Conservation (phyloP, 371 early-diverging fungal genomes). For the Syncephalis plumigaleata region DNA sequence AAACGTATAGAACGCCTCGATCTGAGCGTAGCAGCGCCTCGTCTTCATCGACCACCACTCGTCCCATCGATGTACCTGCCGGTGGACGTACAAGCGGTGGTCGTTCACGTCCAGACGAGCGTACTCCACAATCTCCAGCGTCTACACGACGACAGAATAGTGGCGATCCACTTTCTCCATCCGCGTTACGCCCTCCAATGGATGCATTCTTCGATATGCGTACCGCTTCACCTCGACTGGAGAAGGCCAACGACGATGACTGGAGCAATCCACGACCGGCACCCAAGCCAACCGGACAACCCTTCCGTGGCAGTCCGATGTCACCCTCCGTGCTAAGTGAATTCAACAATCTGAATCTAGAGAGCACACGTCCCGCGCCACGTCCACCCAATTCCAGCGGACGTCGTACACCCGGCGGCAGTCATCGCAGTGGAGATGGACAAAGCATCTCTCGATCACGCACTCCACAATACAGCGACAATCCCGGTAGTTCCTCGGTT, state of each 20-base stretch:
- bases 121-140: no score
- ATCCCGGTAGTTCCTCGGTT: slow-evolving; percentile 11
- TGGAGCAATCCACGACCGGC: neutral
- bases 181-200: no score
- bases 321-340: neutral
- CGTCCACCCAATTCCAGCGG: slow-evolving; percentile 5
- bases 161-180: no score
- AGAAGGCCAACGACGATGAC: neutral
- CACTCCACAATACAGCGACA: slow-evolving; percentile 10
- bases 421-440: slow-evolving; percentile 2
- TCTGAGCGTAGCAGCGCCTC: no score
- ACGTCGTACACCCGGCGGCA: neutral
- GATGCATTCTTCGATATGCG: neutral
- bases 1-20: no score
- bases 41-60: no score
- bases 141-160: no score
- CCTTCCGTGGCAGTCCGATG: neutral
- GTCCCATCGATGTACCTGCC: no score
- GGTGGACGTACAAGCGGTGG: no score
- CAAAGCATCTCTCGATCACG: neutral
- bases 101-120: no score
- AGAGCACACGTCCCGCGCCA: slow-evolving; percentile 12
- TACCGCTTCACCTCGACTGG: slow-evolving; percentile 2
- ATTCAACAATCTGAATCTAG: neutral
- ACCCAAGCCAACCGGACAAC: slow-evolving; percentile 7